Conservation (phyloP, 2,329 filamentous ascomycete genomes). For the Trichoderma koningii region DNA sequence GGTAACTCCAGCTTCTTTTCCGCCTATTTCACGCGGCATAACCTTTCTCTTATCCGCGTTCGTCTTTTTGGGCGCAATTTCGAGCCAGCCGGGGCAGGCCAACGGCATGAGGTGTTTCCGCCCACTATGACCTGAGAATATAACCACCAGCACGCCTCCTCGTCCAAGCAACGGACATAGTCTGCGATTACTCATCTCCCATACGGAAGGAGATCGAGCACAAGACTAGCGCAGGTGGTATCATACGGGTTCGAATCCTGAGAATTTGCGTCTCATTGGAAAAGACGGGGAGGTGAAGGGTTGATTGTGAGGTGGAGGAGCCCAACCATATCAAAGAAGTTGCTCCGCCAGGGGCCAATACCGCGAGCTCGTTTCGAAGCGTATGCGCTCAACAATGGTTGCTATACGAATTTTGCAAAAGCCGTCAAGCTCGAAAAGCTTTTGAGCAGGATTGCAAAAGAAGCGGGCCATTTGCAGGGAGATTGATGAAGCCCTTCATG, state of each 20-base stretch:
- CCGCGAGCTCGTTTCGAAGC: conserved; percentile 25
- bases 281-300: conserved; percentile 36
- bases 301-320: conserved; percentile 47
- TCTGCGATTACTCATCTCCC: conserved; percentile 41
- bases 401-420: conserved; percentile 18
- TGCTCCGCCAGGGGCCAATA: conserved; percentile 44
- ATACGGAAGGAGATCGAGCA: conserved; percentile 39
- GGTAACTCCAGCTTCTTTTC: too few species aligned
- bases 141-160: conserved; percentile 33
- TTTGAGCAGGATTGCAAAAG: conserved; percentile 22
- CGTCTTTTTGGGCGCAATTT: too few species aligned
- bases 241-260: conserved; percentile 32
- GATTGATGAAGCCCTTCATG: too few species aligned
- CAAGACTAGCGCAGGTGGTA: conserved; percentile 38
- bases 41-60: conserved; percentile 29
- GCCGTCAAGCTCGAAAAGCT: conserved; percentile 23
- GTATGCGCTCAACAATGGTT: conserved; percentile 15
- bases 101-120: too few species aligned
- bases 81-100: too few species aligned
- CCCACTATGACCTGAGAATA: conserved; percentile 30
- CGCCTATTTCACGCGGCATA: background rate
- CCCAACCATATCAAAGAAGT: conserved; percentile 87
- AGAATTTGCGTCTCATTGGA: conserved; percentile 9
- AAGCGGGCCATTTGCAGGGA: conserved; percentile 16
- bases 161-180: conserved; percentile 31